Evolutionary conservation across 2,329 filamentous ascomycete genomes (phyloP).

Genomic region (Epichloe coenophiala): DNA sequence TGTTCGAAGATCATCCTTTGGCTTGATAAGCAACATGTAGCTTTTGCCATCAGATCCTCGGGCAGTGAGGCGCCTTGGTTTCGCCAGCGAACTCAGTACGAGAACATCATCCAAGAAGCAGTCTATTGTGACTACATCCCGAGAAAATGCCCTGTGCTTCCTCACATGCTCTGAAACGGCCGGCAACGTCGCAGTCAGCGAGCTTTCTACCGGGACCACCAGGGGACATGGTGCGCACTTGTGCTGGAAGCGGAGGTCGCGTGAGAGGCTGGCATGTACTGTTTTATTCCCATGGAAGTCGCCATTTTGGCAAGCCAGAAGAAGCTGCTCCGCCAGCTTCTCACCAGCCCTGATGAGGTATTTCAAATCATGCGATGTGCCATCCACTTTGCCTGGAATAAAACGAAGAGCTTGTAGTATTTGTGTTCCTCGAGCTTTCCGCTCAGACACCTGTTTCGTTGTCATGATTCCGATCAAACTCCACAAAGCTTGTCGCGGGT

Average conservation of each 20-base stretch:
- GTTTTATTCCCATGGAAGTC: constrained; percentile 55
- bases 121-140: constrained; percentile 71
- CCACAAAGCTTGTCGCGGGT: constrained; percentile 89
- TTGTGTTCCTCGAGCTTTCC: constrained; percentile 38
- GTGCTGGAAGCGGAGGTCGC: constrained; percentile 72
- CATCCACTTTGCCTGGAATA: constrained; percentile 37
- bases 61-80: constrained; percentile 78
- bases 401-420: constrained; percentile 37
- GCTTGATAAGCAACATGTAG: constrained; percentile 90
- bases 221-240: constrained; percentile 71
- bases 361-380: constrained; percentile 46
- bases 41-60: constrained; percentile 76
- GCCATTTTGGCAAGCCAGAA: constrained; percentile 67
- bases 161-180: constrained; percentile 55
- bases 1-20: constrained; percentile 93
- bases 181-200: constrained; percentile 71
- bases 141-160: constrained; percentile 75
- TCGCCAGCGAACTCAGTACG: constrained; percentile 81
- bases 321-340: constrained; percentile 67
- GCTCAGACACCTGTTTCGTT: constrained; percentile 55
- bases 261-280: constrained; percentile 58
- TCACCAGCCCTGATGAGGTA: constrained; percentile 65
- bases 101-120: constrained; percentile 77
- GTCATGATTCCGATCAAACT: constrained; percentile 78
- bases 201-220: constrained; percentile 79